phyloP scores from a whole-genome alignment of 2,329 filamentous ascomycete genomes.

The Pyrenochaeta sp. region DNA sequence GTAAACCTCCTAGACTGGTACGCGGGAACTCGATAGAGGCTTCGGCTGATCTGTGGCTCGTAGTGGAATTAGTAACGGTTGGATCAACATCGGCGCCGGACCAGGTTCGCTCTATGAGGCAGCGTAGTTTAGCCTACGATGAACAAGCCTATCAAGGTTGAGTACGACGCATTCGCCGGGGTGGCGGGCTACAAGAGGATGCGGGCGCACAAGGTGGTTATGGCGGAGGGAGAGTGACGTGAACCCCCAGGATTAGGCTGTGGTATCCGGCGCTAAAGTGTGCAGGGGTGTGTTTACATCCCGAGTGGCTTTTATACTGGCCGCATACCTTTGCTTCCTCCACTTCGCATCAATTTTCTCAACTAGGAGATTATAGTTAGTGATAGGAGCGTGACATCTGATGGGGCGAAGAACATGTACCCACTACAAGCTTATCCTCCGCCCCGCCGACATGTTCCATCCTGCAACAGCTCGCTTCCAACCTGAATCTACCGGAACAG shows the following conservation, averaged over 20 bases:
- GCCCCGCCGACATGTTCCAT: constrained; percentile 20
- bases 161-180: constrained; percentile 3
- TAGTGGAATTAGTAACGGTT: constrained; percentile 7
- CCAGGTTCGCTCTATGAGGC: constrained; percentile 5
- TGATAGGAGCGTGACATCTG: constrained; percentile 1
- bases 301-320: constrained; percentile 26
- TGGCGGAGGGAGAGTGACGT: constrained; percentile 22
- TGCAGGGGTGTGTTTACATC: constrained; percentile 11
- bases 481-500: constrained; percentile 19
- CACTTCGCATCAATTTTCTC: constrained; percentile 12
- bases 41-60: not conserved
- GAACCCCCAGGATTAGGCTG: constrained; percentile 23
- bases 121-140: not conserved
- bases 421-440: constrained; percentile 23
- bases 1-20: constrained; percentile 3
- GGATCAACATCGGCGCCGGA: constrained; percentile 15
- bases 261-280: constrained; percentile 13
- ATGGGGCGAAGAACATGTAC: constrained; percentile 21
- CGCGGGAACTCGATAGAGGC: not conserved
- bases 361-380: not conserved
- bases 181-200: not conserved
- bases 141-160: constrained; percentile 12
- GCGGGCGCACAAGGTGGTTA: constrained; percentile 19
- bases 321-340: constrained; percentile 18
- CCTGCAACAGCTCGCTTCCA: constrained; percentile 27